phyloP scores from a whole-genome alignment of 495 filamentous ascomycete genomes.

The Hypoxylon rickii region DNA sequence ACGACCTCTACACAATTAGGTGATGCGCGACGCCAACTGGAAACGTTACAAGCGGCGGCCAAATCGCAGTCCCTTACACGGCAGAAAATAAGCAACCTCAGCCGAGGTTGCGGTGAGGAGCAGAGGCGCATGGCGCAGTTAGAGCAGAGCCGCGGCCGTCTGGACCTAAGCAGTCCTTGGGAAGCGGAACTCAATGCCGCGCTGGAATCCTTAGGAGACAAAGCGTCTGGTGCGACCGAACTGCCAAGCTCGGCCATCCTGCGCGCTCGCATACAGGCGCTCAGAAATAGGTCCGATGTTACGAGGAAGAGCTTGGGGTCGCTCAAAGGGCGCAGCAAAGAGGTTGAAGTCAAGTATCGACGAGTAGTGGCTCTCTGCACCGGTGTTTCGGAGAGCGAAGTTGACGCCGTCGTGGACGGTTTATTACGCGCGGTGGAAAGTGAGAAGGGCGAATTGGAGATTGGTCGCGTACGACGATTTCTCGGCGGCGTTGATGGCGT shows the following conservation, averaged over 20 bases:
- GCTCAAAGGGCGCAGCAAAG: conserved; percentile 64
- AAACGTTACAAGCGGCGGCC: conserved; percentile 64
- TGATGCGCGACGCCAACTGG: conserved; percentile 71
- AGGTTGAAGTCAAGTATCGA: conserved; percentile 71
- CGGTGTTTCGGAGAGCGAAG: conserved; percentile 61
- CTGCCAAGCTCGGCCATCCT: conserved; percentile 47
- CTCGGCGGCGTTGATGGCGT: conserved; percentile 68
- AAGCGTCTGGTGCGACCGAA: conserved; percentile 18
- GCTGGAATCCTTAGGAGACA: conserved; percentile 22
- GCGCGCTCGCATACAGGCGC: conserved; percentile 49
- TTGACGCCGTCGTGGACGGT: conserved; percentile 66
- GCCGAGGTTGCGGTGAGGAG: conserved; percentile 54
- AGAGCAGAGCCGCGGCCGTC: conserved; percentile 43
- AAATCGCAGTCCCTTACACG: conserved; percentile 49
- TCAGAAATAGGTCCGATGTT: conserved; percentile 61
- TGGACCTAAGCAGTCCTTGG: conserved; percentile 44
- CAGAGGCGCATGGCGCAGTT: conserved; percentile 45
- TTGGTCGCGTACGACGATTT: conserved; percentile 71
- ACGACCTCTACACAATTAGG: conserved; percentile 77
- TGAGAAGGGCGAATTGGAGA: conserved; percentile 70
- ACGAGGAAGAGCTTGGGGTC: conserved; percentile 60
- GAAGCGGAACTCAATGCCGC: conserved; percentile 43
- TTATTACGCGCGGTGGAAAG: conserved; percentile 74
- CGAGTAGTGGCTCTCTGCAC: conserved; percentile 73
- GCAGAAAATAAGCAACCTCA: conserved; percentile 54